Evolutionary conservation across 2,329 filamentous ascomycete genomes (phyloP).

Genomic region (Myrmaecium sp.): DNA sequence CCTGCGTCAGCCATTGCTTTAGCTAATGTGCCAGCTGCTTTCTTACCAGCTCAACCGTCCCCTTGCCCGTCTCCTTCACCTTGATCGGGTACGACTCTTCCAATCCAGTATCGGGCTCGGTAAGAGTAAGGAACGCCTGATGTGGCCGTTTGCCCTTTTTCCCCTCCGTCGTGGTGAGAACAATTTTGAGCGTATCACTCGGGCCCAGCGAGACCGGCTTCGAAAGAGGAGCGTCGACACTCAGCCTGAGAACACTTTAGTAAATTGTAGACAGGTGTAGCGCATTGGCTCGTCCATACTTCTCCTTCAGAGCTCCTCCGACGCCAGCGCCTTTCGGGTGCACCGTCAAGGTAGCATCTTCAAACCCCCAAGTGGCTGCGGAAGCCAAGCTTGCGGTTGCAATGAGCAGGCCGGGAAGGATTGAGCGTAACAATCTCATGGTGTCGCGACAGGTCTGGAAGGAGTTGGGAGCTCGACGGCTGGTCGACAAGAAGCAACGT

Average conservation of each 20-base stretch:
- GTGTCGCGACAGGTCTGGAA: slow-evolving; percentile 12
- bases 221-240: slow-evolving; percentile 38
- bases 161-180: slow-evolving; percentile 65
- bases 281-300: slow-evolving; percentile 31
- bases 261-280: background rate
- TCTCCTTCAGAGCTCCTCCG: slow-evolving; percentile 40
- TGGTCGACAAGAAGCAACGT: too few relatives aligned
- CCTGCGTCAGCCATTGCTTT: slow-evolving; percentile 2
- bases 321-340: slow-evolving; percentile 40
- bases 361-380: slow-evolving; percentile 51
- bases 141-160: slow-evolving; percentile 71
- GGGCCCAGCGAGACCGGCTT: slow-evolving; percentile 48
- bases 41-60: slow-evolving; percentile 64
- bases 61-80: slow-evolving; percentile 79
- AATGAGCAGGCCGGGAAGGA: slow-evolving; percentile 26
- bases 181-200: slow-evolving; percentile 62
- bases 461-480: too few relatives aligned
- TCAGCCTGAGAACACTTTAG: slow-evolving; percentile 25
- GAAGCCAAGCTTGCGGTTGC: slow-evolving; percentile 23
- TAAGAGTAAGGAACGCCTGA: slow-evolving; percentile 78
- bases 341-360: slow-evolving; percentile 53
- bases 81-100: slow-evolving; percentile 76
- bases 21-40: slow-evolving; percentile 3
- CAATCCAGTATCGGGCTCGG: slow-evolving; percentile 56
- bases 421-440: slow-evolving; percentile 26